phyloP scores from a whole-genome alignment of 345 rosid species.

The Melastoma malabathricum region DNA sequence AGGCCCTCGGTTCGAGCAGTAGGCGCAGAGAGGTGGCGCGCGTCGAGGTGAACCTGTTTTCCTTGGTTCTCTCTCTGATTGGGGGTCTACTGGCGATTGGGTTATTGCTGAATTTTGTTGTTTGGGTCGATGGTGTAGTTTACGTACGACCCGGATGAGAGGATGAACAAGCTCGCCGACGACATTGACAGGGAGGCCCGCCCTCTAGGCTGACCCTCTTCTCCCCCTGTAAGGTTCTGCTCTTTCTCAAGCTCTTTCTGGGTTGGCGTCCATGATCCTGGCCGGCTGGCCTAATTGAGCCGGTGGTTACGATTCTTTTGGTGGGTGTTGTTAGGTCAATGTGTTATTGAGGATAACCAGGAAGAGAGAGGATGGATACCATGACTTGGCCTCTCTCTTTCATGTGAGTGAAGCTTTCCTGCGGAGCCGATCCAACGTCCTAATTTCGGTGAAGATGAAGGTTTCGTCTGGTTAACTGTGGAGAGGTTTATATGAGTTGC shows the following conservation, averaged over 20 bases:
- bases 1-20: too few relatives aligned
- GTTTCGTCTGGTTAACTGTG: not conserved
- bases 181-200: constrained; percentile 72
- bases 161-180: constrained; percentile 58
- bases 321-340: constrained; percentile 42
- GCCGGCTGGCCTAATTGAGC: too few relatives aligned
- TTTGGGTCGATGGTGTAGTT: constrained; percentile 27
- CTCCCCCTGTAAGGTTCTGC: constrained; percentile 89
- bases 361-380: constrained; percentile 84
- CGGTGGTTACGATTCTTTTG: not conserved
- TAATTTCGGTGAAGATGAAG: not conserved
- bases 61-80: not conserved
- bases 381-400: constrained; percentile 89
- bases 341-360: constrained; percentile 83
- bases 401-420: constrained; percentile 37
- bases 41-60: too few relatives aligned
- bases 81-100: not conserved
- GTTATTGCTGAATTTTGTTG: constrained; percentile 6
- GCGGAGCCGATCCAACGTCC: not conserved
- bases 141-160: constrained; percentile 77
- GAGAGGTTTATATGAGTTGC: not conserved
- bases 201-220: constrained; percentile 82
- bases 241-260: not conserved
- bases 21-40: too few relatives aligned
- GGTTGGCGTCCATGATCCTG: too few relatives aligned